Evolutionary conservation across 2,329 filamentous ascomycete species (phyloP), one percentile per base, ranked within the genome.

Genomic region (Beauveria sp.): DNA sequence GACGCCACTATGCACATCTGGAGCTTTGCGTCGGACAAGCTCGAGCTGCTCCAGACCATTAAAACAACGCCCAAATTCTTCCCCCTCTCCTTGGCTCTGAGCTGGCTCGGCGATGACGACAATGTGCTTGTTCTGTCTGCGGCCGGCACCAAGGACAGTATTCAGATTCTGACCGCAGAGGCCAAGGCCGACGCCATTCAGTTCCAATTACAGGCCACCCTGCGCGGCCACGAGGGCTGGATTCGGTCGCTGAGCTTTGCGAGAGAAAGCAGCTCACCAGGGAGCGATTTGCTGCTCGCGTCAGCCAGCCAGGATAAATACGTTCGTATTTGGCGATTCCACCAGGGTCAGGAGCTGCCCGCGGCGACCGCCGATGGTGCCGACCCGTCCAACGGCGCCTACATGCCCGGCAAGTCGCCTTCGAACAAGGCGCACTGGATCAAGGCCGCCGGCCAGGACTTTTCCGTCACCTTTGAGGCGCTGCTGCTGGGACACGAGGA

Each of bases 241-340:
- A 86, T 99, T 52, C 83, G 93, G 53, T 93, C 91, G 16, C 79
- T 99, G 14, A 87, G 87, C 64, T 94, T 99, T 66, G 83, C 84
- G 1, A 78, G 77, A 63, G 90, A 94, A 69, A 81, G 74, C 16
- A 70, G 76, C 2, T 75, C 76, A 24, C 66, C 74, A 0, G 73
- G 77, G 0, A 83, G 84, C 57, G 92, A 97, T 70, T 71, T 96
- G 4, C 75, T 97, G 24, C 81, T 99, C 22, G 91, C 93, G 0
- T 97, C 93, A 12, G 92, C 92, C 24, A 97, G 93, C 71, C 94
- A 99, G 73, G 94, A 99, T 74, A 97, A 96, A 75, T 99, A 97
- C 69, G 88, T 97, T 62, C 89, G 94, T 46, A 82, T 99, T 41
- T 99, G 94, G 94, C 85, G 92, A 62, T 77, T 99, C 41, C 89